phyloP scores from a whole-genome alignment of 495 filamentous ascomycete species.

The Acidiella bohemica region DNA sequence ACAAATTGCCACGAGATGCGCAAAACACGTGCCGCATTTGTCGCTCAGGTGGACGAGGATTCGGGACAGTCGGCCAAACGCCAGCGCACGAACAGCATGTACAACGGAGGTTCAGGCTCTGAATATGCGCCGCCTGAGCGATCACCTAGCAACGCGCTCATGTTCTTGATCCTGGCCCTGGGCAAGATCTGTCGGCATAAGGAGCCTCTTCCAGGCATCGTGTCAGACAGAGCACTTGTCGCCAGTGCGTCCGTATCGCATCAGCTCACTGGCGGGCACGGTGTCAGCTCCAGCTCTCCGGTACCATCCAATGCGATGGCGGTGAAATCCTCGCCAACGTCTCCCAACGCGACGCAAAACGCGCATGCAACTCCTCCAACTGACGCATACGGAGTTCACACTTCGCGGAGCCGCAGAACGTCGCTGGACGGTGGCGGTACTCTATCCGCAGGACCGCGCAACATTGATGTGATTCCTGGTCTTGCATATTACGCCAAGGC shows the following conservation, averaged over 20 bases:
- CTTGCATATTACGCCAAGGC: slow-evolving; percentile 82
- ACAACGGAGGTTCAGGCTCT: not conserved
- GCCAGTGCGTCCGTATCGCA: no score
- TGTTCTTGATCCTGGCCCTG: slow-evolving; percentile 69
- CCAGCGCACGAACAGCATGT: not conserved
- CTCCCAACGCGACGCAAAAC: no score
- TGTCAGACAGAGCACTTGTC: slow-evolving; percentile 26
- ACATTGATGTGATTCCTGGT: slow-evolving; percentile 76
- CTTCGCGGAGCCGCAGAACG: not conserved
- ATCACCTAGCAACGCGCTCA: slow-evolving; percentile 48
- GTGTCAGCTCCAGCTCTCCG: no score
- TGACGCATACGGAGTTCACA: no score
- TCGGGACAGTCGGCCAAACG: not conserved
- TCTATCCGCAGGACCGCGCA: slow-evolving; percentile 30
- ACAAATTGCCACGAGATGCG: no score
- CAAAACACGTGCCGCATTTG: not conserved
- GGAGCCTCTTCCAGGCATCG: slow-evolving; percentile 47
- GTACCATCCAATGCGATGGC: no score
- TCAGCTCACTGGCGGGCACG: no score
- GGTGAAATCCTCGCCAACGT: not conserved
- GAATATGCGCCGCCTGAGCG: not conserved
- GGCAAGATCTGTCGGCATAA: slow-evolving; percentile 66
- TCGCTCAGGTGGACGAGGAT: not conserved
- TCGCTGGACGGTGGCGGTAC: not conserved
- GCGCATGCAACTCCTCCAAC: no score